phyloP scores from a whole-genome alignment of 306 rosid species.

The Phaseolus lunatus region DNA sequence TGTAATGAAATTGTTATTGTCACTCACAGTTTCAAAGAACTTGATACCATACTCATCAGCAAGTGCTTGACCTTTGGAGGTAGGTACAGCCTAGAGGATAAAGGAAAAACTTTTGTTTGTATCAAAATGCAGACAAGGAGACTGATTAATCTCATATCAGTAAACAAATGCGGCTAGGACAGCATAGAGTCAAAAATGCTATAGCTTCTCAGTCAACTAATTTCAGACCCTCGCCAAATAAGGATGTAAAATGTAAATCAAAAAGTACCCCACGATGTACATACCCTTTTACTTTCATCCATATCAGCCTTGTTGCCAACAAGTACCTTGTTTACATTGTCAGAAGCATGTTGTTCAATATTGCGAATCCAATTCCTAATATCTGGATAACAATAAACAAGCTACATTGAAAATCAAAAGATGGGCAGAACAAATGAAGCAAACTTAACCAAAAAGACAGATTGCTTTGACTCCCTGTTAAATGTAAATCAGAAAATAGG shows the following conservation, averaged over 20 bases:
- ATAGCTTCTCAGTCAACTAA: not conserved
- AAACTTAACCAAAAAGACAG: slow-evolving; percentile 19
- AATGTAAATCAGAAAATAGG: slow-evolving; percentile 4
- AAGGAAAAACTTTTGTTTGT: slow-evolving; percentile 2
- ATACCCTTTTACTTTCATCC: slow-evolving; percentile 89
- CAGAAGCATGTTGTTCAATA: slow-evolving; percentile 88
- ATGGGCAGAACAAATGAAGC: not conserved
- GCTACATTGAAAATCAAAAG: slow-evolving; percentile 33
- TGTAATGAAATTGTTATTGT: slow-evolving; percentile 27
- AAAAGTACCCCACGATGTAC: slow-evolving; percentile 33
- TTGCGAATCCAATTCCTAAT: slow-evolving; percentile 91
- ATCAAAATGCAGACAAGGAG: not conserved
- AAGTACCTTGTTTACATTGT: slow-evolving; percentile 78
- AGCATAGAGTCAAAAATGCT: slow-evolving; percentile 10
- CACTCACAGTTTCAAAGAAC: slow-evolving; percentile 88
- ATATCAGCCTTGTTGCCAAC: slow-evolving; percentile 92
- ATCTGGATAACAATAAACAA: slow-evolving; percentile 54
- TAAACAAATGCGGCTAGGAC: slow-evolving; percentile 16
- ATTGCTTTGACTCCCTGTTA: not conserved
- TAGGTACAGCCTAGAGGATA: slow-evolving; percentile 73
- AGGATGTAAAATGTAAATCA: slow-evolving; percentile 31
- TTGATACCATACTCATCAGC: slow-evolving; percentile 92
- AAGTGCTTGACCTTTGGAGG: slow-evolving; percentile 89
- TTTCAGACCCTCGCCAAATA: slow-evolving; percentile 22
- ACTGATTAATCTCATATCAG: slow-evolving; percentile 10